Conservation (phyloP, 2,329 filamentous ascomycete genomes). For the Colletotrichum graminicola region DNA sequence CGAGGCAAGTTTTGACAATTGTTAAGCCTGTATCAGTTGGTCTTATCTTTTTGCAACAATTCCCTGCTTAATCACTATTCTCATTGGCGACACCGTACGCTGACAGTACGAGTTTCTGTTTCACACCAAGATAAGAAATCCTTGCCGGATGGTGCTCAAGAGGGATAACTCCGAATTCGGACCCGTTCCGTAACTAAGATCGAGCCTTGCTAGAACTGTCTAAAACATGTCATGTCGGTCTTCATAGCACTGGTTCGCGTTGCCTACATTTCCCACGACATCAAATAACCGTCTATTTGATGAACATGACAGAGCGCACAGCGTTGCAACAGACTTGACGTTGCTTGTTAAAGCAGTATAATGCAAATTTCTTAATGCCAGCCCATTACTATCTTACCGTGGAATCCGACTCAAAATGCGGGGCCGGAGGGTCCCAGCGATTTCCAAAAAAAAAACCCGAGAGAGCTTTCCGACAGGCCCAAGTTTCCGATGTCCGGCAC, state of each 20-base stretch:
- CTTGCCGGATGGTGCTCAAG: constrained; percentile 4
- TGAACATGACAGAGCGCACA: neutral
- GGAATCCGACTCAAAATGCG: constrained; percentile 17
- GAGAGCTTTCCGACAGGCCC: constrained; percentile 11
- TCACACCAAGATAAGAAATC: constrained; percentile 29
- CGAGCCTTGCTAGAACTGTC: neutral
- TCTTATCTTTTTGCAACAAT: neutral
- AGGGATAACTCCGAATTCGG: neutral
- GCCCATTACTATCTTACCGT: constrained; percentile 14
- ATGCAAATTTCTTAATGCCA: neutral
- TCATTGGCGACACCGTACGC: neutral
- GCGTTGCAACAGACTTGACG: neutral
- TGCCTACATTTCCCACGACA: neutral
- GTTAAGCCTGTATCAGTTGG: neutral
- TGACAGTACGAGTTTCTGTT: neutral
- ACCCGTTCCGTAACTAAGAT: neutral
- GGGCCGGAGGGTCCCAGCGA: constrained; percentile 17
- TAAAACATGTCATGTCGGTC: neutral
- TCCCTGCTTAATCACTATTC: constrained; percentile 3
- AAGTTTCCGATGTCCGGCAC: constrained; percentile 32
- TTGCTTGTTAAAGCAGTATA: neutral
- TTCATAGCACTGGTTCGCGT: neutral
- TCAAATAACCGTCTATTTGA: too few species aligned
- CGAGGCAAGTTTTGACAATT: neutral
- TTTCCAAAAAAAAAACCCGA: neutral